Evolutionary conservation across 129 eudicot genomes (phyloP), one percentile per base, ranked within the genome.

Genomic region (Artemisia argyi): DNA sequence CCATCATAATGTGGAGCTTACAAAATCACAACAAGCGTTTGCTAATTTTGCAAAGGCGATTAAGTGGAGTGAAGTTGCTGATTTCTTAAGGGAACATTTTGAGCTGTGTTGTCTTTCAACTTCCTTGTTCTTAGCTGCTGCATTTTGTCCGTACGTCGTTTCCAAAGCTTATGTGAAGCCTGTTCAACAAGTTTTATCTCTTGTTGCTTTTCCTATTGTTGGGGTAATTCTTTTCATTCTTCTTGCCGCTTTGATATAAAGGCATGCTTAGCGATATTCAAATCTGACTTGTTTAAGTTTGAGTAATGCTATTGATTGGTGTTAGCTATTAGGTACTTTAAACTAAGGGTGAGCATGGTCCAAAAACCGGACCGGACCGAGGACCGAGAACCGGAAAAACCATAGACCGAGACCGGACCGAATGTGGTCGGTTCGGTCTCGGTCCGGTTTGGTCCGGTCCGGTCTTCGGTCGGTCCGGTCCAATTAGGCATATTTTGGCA

Each of bases 191-290:
- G 57, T 78, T 53, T 61, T 85, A 61, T 80, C 82, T 57, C 65
- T 82, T 65, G 57, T 87, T 19, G 98, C 88, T 6, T 92, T 92
- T 59, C 98, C 98, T 73, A 89, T 92, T 11, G 94, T 92, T 49
- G 98, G 89, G 94, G 98, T 20, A 20, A 20, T 20, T 20, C 22
- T 20, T 20, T 20, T 20, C 22, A 20, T 20, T 20, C 22, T 20
- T 32, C 42, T 32, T 32, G 42, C 6, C 14, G 16, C 2, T 51
- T 51, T 51, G 13, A 3, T 32, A 24, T 32, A 32, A 32, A 32
- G 42, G 42, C 42, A 32, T 32, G 42, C 42, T 28, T 32, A 32
- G 42, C 7, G 7, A 32, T 32, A 32, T 32, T 32, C 42, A 32
- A 5, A 4, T 32, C 7, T 32, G 42, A 32, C 7, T 32, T 32